Evolutionary conservation across 805 yeast species (phyloP), one percentile per base, ranked within the genome.

Genomic region (Candida montana): DNA sequence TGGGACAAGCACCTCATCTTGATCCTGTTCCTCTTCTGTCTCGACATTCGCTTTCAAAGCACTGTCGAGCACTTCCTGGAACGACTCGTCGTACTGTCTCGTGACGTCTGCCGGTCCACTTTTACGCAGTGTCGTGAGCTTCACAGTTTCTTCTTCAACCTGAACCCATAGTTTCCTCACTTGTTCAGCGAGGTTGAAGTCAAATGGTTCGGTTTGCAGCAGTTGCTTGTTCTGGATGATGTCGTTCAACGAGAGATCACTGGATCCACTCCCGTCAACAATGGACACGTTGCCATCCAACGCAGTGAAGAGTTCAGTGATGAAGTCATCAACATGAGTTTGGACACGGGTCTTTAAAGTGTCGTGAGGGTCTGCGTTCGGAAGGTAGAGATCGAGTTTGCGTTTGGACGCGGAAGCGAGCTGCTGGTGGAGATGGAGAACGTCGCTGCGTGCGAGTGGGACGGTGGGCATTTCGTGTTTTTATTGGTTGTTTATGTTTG

Each of bases 121-220:
- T 37, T 76, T 67, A 37, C 93, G 64, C 40, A 81, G 58, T 18
- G 67, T 65, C 0, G 86, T 73, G 15, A 81, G 72, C 42, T 67
- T 71, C 1, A 77, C 71, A 0, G 87, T 77, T 46, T 74, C 75
- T 36, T 69, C 72, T 48, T 86, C 95, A 44, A 84, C 80, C 30
- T 72, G 68, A 37, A 70, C 69, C 47, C 83, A 75, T 37, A 75
- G 51, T 37, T 70, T 66, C 35, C 91, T 65, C 23, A 85, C 71
- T 41, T 68, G 58, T 43, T 75, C 79, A 57, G 83, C 81, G 44
- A 83, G 59, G 16, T 72, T 79, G 31, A 72, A 61, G 54, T 86
- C 91, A 58, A 82, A 83, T 1, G 90, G 88, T 55, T 82, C 93
- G 8, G 78, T 70, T 43, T 72, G 54, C 40, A 50, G 46, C 18